Percentiles rank a stretch among this genome's conserved stretches.
Evolutionary conservation across 352 stramenopile genomes (phyloP).

Genomic region (Vaucheria bursata): DNA sequence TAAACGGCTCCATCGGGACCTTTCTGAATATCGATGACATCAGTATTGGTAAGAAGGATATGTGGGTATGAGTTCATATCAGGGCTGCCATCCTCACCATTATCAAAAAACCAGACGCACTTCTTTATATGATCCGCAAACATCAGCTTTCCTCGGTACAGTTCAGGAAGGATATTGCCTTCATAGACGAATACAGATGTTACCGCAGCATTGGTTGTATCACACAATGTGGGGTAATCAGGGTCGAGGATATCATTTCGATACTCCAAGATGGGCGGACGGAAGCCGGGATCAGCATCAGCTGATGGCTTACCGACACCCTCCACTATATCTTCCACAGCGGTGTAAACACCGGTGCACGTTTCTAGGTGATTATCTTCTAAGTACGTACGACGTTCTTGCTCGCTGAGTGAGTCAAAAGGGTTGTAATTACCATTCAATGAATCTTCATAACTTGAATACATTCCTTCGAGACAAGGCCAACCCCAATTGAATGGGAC

Average conservation of each 20-base stretch:
- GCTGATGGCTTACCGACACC: not conserved
- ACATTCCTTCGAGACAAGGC: conserved; percentile 5
- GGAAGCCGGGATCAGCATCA: not conserved
- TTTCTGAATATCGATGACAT: not conserved
- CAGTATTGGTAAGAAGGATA: not conserved
- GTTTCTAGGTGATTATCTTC: not conserved
- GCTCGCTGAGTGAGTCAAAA: not conserved
- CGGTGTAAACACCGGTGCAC: not conserved
- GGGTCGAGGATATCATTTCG: not conserved
- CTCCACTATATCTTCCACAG: not conserved
- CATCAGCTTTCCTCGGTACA: not conserved
- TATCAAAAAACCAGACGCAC: conserved; percentile 5
- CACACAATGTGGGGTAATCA: not conserved
- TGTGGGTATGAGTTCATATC: not conserved
- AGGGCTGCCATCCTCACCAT: not conserved
- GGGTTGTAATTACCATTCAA: not conserved
- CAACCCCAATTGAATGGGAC: not conserved
- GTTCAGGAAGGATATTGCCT: not conserved
- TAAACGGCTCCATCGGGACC: conserved; percentile 1
- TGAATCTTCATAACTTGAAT: no score
- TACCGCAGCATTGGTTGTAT: not conserved
- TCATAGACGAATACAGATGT: not conserved
- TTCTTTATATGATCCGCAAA: conserved; percentile 6
- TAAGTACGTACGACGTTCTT: not conserved
- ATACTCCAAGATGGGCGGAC: not conserved